Base-by-base conservation (phyloP, 1,139 yeast species). In the Pichia sp. region DNA sequence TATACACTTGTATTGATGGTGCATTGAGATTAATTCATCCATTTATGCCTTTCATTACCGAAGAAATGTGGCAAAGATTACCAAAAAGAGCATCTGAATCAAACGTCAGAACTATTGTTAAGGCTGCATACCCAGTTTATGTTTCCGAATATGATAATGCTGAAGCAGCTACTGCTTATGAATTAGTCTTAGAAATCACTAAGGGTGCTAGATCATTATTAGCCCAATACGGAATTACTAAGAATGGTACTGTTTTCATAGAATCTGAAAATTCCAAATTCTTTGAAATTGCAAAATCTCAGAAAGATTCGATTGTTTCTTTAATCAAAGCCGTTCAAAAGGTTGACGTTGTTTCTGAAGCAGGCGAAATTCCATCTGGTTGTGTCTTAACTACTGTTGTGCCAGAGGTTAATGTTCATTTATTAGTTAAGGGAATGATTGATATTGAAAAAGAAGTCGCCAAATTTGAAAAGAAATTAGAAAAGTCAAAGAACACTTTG, bases 61-160 rank as follows among this genome's bases (percentile, higher is more conserved):
- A 92, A 71, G 98, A 92, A 74, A 79, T 92, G 86, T 92, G 97
- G 97, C 98, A 92, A 73, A 87, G 97, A 71, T 74, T 92, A 63
- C 97, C 98, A 59, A 84, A 87, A 64, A 82, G 97, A 66, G 79
- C 80, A 27, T 73, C 81, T 47, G 96, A 87, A 62, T 67, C 68
- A 18, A 18, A 18, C 25, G 73, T 86, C 29, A 72, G 70, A 45
- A 78, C 96, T n/a, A 87, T 92, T 64, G 81, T 81, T 49, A 79
- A 80, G 63, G 95, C 97, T 42, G 62, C 74, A 48, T 92, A 82
- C 72, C 98, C 98, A 51, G 76, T 70, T 50, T 86, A 74, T 67
- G 72, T 72, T 49, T 61, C 72, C 45, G 77, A 77, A 53, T 85
- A 79, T 57, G 81, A 79, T 63, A 81, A 89, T 61, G 71, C 65